Conservation (phyloP, 495 filamentous ascomycete species). For the Antarctomyces pellizariae region DNA sequence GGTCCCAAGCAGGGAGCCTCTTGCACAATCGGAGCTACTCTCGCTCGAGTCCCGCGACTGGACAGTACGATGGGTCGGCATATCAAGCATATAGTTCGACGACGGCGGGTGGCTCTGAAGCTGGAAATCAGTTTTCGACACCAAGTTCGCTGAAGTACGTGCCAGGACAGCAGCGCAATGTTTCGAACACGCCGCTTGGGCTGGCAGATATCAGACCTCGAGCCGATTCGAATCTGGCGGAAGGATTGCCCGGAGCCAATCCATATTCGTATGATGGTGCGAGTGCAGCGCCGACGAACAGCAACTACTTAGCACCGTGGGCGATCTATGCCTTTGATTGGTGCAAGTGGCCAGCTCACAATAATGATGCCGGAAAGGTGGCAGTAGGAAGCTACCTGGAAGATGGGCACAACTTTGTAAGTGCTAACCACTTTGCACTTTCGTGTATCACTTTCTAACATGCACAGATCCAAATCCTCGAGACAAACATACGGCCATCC, state of each 20-base stretch:
- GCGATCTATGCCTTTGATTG: slow-evolving; percentile 92
- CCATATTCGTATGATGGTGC: slow-evolving; percentile 26
- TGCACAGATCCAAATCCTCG: slow-evolving; percentile 84
- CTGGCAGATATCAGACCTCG: slow-evolving; percentile 75
- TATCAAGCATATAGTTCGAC: slow-evolving; percentile 47
- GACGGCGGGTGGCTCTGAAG: slow-evolving; percentile 31
- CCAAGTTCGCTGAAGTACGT: slow-evolving; percentile 43
- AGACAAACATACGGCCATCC: slow-evolving; percentile 54
- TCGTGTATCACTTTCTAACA: neutral
- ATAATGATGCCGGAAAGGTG: slow-evolving; percentile 65
- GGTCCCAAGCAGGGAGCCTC: slow-evolving; percentile 32
- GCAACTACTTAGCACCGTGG: slow-evolving; percentile 91
- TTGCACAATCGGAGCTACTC: slow-evolving; percentile 53
- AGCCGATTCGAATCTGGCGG: slow-evolving; percentile 50
- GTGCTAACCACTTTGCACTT: slow-evolving; percentile 10
- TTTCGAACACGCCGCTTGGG: slow-evolving; percentile 67
- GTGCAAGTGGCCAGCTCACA: slow-evolving; percentile 91
- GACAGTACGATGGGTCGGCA: slow-evolving; percentile 39
- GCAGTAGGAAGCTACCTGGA: slow-evolving; percentile 91
- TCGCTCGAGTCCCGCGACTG: slow-evolving; percentile 54
- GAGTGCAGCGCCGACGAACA: slow-evolving; percentile 26
- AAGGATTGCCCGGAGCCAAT: slow-evolving; percentile 28
- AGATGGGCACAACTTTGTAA: slow-evolving; percentile 91
- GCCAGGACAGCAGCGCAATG: slow-evolving; percentile 45
- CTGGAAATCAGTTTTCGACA: slow-evolving; percentile 37